Evolutionary conservation across 2,329 filamentous ascomycete genomes (phyloP).

Genomic region (Daldinia sp.): DNA sequence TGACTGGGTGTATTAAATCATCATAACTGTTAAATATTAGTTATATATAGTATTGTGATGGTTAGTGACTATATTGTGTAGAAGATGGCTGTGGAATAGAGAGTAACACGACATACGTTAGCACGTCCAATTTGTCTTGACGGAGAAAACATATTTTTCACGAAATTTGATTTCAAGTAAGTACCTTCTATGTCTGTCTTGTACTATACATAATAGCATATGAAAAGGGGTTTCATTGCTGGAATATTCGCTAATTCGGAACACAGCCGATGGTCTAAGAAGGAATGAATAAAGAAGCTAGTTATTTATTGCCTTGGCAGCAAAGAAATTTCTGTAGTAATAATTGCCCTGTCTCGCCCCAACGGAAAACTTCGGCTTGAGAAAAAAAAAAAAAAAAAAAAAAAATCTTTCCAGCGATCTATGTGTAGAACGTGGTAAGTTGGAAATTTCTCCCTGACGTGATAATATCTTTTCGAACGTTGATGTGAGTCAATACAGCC

Average conservation of each 20-base stretch:
- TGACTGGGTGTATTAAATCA: constrained; percentile 4
- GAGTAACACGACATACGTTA: constrained; percentile 15
- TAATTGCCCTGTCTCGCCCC: constrained; percentile 19
- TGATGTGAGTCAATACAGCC: constrained; percentile 32
- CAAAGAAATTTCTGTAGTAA: constrained; percentile 18
- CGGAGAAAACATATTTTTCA: constrained; percentile 34
- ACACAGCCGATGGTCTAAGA: constrained; percentile 22
- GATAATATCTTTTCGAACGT: constrained; percentile 25
- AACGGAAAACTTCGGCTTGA: constrained; percentile 31
- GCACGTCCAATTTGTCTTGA: constrained; percentile 31
- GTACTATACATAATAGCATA: constrained; percentile 10
- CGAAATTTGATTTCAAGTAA: constrained; percentile 9
- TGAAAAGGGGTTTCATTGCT: constrained; percentile 29
- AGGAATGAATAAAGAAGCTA: constrained; percentile 23
- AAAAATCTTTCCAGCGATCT: constrained; percentile 2
- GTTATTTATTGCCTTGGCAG: constrained; percentile 40
- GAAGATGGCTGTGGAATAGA: constrained; percentile 1
- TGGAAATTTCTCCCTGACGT: constrained; percentile 9
- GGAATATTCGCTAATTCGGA: constrained; percentile 20
- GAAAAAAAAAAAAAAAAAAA: constrained; percentile 5
- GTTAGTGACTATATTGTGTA: constrained; percentile 3
- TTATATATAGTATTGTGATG: constrained; percentile 1
- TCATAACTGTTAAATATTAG: constrained; percentile 20
- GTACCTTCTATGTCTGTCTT: constrained; percentile 19
- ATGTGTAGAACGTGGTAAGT: constrained; percentile 24